Conservation (phyloP, 1,139 yeast species). For the Candida mesenterica region DNA sequence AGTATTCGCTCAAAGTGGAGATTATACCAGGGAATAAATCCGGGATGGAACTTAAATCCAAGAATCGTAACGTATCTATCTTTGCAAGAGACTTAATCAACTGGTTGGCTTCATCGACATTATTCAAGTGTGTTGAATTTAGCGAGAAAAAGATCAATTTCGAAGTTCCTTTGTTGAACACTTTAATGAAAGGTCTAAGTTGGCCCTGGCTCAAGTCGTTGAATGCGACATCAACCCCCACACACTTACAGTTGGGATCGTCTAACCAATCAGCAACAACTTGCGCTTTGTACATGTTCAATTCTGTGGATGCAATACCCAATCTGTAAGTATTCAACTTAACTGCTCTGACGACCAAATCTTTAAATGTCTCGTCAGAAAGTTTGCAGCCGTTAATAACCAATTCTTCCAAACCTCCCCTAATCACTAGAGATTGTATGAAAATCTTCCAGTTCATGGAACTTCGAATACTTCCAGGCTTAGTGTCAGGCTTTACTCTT, state of each 20-base stretch:
- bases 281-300: constrained; percentile 55
- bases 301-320: constrained; percentile 74
- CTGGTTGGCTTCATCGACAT: constrained; percentile 53
- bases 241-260: constrained; percentile 50
- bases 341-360: constrained; percentile 54
- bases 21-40: constrained; percentile 70
- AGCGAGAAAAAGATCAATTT: constrained; percentile 62
- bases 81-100: constrained; percentile 51
- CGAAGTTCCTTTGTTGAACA: constrained; percentile 33
- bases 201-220: constrained; percentile 65
- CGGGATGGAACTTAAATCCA: constrained; percentile 77
- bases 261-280: constrained; percentile 64
- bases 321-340: constrained; percentile 59
- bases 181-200: constrained; percentile 49
- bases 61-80: constrained; percentile 59
- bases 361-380: constrained; percentile 48
- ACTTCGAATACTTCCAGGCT: constrained; percentile 48
- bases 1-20: constrained; percentile 54
- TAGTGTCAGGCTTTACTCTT: constrained; percentile 53
- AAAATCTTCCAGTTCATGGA: constrained; percentile 78
- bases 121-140: constrained; percentile 60
- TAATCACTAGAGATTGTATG: constrained; percentile 50
- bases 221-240: constrained; percentile 84
- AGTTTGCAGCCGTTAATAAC: constrained; percentile 79
- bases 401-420: constrained; percentile 82